Evolutionary conservation across 306 rosid genomes (phyloP), one percentile per base, ranked within the genome.

Genomic region (Phaseolus lunatus): DNA sequence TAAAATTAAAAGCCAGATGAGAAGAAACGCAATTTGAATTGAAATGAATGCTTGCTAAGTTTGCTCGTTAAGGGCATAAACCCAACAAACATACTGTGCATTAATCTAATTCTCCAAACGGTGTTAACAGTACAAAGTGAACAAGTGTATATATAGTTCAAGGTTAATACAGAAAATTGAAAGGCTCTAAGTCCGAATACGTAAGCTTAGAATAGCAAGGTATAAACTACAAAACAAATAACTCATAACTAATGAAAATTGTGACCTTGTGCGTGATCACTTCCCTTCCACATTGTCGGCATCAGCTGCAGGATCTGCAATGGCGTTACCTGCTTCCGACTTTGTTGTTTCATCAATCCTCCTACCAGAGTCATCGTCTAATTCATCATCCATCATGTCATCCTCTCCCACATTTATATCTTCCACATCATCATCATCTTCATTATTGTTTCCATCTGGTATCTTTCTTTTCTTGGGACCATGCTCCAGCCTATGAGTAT

Each of bases 401-500:
- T 95, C 99, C 85, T 95, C 99, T 57, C 88, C 96, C 0, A 83
- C 90, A 41, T 89, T 95, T 80, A 92, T 91, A 72, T 94, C 99
- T 86, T 92, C 99, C 71, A 89, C 97, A 33, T 92, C 97, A 47
- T 92, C 98, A 16, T 94, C 96, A 9, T 90, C 97, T 79, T 92
- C 97, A 5, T 88, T 88, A 84, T 87, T 86, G 87, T 78, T 86
- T 61, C 92, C 96, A 5, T 77, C 96, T 0, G 97, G 96, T 79
- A 95, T 90, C 82, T 84, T 92, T 72, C 97, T 87, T 80, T 87
- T 96, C 89, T 95, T 95, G 44, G 99, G 99, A 78, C 99, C 99
- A 70, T 95, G 97, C 91, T 95, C 99, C 20, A 95, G 96, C 89
- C 99, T 89, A 73, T 95, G 99, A 23, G 91, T 92, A 73, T 95